phyloP scores from a whole-genome alignment of 208 protist species.

The Entamoeba histolytica region DNA sequence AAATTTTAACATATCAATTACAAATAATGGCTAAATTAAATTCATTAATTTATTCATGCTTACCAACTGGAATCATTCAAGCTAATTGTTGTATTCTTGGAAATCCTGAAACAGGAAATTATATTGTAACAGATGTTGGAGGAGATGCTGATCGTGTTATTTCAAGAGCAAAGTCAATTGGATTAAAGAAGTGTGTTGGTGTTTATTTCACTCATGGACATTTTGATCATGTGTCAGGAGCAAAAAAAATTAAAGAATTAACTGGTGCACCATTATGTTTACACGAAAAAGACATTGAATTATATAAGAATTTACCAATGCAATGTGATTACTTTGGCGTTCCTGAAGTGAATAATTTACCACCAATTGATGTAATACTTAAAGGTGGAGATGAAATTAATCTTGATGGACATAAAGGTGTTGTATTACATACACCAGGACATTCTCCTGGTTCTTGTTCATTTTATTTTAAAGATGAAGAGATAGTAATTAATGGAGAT shows the following conservation, averaged over 20 bases:
- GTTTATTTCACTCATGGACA: not conserved
- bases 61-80: not conserved
- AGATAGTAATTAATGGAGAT: slow-evolving; percentile 1
- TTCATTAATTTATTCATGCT: not conserved
- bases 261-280: not conserved
- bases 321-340: not conserved
- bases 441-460: slow-evolving; percentile 2
- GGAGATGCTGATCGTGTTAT: not conserved
- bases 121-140: not conserved
- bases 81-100: not conserved
- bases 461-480: not conserved
- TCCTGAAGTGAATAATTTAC: not conserved
- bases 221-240: not conserved
- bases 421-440: not conserved
- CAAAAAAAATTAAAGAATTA: not conserved
- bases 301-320: not conserved
- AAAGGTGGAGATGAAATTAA: not conserved
- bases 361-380: not conserved
- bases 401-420: not conserved
- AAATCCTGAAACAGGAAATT: not conserved
- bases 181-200: not conserved
- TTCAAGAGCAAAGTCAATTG: not conserved
- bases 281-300: not conserved
- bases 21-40: not conserved
- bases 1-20: no score